These are phyloP conservation scores for Gastroboletus turbinatus DNA, from an alignment of 1,284 basidiomycete genomes.

Conservation along the genomic window DNA sequence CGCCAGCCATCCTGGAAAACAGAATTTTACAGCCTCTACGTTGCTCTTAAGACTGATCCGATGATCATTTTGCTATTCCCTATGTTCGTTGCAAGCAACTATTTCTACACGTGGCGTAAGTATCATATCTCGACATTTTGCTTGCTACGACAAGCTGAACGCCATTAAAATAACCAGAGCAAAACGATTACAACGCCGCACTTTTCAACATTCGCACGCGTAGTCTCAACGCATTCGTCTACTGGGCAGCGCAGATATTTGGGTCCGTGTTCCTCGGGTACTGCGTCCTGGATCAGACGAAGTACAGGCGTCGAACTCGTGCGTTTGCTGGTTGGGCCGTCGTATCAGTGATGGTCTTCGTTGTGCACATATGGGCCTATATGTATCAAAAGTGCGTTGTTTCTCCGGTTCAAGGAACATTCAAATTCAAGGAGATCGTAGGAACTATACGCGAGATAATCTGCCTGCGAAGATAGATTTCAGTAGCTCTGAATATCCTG, in stretches of 20 bases:
- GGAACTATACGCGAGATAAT: constrained; percentile 50
- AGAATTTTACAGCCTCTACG: constrained; percentile 52
- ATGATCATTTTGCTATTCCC: constrained; percentile 60
- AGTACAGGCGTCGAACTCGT: constrained; percentile 46
- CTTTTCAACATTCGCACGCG: constrained; percentile 51
- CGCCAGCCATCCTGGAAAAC: constrained; percentile 71
- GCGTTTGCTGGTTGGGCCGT: constrained; percentile 51
- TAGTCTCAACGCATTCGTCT: constrained; percentile 38
- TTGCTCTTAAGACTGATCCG: constrained; percentile 55
- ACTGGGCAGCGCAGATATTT: constrained; percentile 42
- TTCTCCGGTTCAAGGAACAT: not conserved
- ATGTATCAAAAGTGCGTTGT: constrained; percentile 48
- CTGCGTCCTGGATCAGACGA: constrained; percentile 25
- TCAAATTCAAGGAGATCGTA: constrained; percentile 19
- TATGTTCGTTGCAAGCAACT: constrained; percentile 74
- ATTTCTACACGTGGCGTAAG: constrained; percentile 57
- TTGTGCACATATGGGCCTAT: constrained; percentile 52
- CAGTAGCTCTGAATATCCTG: constrained; percentile 39
- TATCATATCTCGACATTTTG: not conserved
- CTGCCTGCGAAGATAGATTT: constrained; percentile 46
- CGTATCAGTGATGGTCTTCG: constrained; percentile 48
- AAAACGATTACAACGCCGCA: constrained; percentile 52
- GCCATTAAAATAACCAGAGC: constrained; percentile 33
- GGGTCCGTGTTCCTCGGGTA: constrained; percentile 40
- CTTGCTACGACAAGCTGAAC: constrained; percentile 3